phyloP scores from a whole-genome alignment of 495 filamentous ascomycete genomes.

The Sordaria brevicollis region DNA sequence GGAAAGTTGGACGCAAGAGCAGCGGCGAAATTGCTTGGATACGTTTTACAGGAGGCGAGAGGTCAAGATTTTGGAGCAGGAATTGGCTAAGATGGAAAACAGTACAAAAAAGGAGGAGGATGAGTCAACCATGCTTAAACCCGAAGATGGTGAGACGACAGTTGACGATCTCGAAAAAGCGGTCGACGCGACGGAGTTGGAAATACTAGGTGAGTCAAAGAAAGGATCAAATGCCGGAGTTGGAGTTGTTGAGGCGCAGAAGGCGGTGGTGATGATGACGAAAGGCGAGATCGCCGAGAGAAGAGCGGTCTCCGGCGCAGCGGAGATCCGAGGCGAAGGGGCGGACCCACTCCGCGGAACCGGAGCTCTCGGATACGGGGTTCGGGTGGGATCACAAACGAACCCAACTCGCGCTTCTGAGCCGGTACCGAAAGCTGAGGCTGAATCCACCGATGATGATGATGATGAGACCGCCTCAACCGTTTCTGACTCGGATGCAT shows the following conservation, averaged over 20 bases:
- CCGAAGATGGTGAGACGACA: not conserved
- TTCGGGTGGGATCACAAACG: not conserved
- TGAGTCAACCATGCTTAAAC: not conserved
- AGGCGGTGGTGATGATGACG: too few species aligned
- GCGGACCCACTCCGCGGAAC: not conserved
- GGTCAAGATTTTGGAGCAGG: constrained; percentile 23
- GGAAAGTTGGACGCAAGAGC: constrained; percentile 84
- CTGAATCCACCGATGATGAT: not conserved
- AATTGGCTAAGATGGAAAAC: constrained; percentile 6
- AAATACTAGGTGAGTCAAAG: not conserved
- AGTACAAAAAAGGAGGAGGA: not conserved
- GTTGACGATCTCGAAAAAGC: not conserved
- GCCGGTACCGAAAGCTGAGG: not conserved
- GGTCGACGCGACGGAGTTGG: not conserved
- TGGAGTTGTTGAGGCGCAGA: too few species aligned
- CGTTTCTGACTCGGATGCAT: not conserved
- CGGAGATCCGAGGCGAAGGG: not conserved
- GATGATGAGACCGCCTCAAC: not conserved
- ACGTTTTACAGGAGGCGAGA: constrained; percentile 57
- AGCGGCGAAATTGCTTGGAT: constrained; percentile 70
- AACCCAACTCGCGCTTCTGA: not conserved
- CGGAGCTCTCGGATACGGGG: not conserved
- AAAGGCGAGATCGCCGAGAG: not conserved
- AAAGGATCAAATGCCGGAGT: not conserved
- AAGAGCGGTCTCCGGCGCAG: not conserved